Percentiles rank a stretch among this genome's conserved stretches.
Evolutionary conservation across 352 stramenopile species (phyloP).

Genomic region (Phytophthora megakarya): DNA sequence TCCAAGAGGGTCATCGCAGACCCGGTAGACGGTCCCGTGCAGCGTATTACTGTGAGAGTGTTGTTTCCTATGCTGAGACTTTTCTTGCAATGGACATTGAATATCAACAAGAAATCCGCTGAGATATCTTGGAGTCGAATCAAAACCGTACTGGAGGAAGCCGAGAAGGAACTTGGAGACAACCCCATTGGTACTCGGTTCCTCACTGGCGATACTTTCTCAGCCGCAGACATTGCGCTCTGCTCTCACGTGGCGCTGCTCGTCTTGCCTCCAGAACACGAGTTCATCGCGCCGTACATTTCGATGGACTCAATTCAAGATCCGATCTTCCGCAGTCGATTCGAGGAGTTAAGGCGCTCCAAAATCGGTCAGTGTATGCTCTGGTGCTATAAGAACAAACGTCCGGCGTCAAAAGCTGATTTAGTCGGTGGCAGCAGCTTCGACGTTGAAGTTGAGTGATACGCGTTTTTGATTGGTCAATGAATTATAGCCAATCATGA

Average conservation of each 20-base stretch:
- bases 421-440: not conserved
- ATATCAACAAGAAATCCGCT: constrained; percentile 36
- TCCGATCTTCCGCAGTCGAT: constrained; percentile 31
- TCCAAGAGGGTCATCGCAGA: constrained; percentile 31
- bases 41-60: not conserved
- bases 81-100: constrained; percentile 35
- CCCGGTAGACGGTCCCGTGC: constrained; percentile 9
- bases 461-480: not conserved
- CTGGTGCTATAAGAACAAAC: constrained; percentile 63
- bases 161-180: constrained; percentile 40
- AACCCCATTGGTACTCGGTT: constrained; percentile 43
- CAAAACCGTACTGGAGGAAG: constrained; percentile 30
- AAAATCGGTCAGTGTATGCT: constrained; percentile 51
- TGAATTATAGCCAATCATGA: not conserved
- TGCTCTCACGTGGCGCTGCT: constrained; percentile 56
- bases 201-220: constrained; percentile 46
- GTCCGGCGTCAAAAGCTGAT: constrained; percentile 28
- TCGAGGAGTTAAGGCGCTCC: constrained; percentile 38
- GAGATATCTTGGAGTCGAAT: constrained; percentile 40
- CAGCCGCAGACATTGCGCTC: constrained; percentile 57
- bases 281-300: constrained; percentile 43
- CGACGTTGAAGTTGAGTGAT: constrained; percentile 7
- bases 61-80: constrained; percentile 39
- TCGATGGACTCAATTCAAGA: constrained; percentile 28
- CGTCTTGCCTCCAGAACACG: constrained; percentile 41